Evolutionary conservation across 345 rosid genomes (phyloP).

Genomic region (Populus alba): DNA sequence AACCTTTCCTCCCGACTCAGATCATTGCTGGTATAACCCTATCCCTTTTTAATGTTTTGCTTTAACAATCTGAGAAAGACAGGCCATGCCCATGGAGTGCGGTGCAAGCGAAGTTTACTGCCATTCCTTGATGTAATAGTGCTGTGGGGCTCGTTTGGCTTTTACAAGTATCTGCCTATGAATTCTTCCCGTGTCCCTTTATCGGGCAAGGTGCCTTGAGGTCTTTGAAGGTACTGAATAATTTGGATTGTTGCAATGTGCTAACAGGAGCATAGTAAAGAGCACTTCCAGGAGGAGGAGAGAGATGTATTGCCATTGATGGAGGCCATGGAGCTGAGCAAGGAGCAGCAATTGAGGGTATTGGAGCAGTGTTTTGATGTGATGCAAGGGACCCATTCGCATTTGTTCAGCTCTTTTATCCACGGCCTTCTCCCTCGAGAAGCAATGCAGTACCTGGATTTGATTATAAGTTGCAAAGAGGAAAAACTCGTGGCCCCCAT

Average conservation of each 20-base stretch:
- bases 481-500: constrained; percentile 18
- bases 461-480: constrained; percentile 41
- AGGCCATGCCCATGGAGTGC: neutral
- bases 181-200: neutral
- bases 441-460: constrained; percentile 61
- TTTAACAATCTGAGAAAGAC: neutral
- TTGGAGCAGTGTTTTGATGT: constrained; percentile 46
- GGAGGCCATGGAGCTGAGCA: constrained; percentile 59
- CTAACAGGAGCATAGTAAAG: constrained; percentile 45
- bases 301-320: constrained; percentile 55
- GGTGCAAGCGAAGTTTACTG: neutral
- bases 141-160: neutral
- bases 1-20: constrained; percentile 54
- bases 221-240: neutral
- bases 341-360: constrained; percentile 42
- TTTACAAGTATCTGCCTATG: neutral
- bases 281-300: constrained; percentile 68
- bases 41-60: neutral
- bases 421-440: constrained; percentile 59
- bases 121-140: neutral
- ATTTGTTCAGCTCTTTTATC: constrained; percentile 42
- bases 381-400: constrained; percentile 63
- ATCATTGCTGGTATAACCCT: constrained; percentile 43
- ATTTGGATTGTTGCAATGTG: neutral
- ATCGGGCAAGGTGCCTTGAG: neutral